phyloP scores from a whole-genome alignment of 176 grass and related monocot species.

The Zea mays region Zm-B73-REFERENCE-NAM-5.0 NC_050100.1:214043001-214043500 shows the following conservation, averaged over 20 bases:
- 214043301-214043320: not conserved
- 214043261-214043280: not conserved
- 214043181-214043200: too few species aligned
- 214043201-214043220: too few species aligned
- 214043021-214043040: too few species aligned
- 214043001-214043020: too few species aligned
- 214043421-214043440: constrained; percentile 14
- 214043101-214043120: too few species aligned
- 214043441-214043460: not conserved
- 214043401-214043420: constrained; percentile 39
- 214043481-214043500: constrained; percentile 14
- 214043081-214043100: too few species aligned
- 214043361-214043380: constrained; percentile 4
- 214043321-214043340: not conserved
- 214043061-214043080: too few species aligned
- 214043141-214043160: too few species aligned
- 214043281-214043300: not conserved
- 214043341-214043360: not conserved
- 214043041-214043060: too few species aligned
- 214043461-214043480: constrained; percentile 26
- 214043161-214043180: too few species aligned
- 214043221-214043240: too few species aligned
- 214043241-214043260: not conserved
- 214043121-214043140: too few species aligned
- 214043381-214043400: constrained; percentile 29